These are phyloP conservation scores for Diaporthe caulivora DNA, from an alignment of 2,329 filamentous ascomycete species.

Conservation along the genomic window DNA sequence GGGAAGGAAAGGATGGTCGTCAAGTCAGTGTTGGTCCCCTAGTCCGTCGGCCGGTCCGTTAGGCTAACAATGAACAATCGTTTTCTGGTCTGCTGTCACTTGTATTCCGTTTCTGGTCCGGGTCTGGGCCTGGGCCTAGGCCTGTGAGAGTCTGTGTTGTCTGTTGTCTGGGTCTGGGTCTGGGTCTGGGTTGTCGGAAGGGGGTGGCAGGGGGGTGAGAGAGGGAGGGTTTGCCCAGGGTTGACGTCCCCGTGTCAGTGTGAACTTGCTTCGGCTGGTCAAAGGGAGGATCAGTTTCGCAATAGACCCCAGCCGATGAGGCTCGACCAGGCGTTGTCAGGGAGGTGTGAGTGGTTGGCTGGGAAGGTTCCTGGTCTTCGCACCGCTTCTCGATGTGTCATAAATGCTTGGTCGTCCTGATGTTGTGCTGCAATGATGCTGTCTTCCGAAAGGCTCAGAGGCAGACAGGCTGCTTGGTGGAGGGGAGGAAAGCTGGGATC, in stretches of 20 bases:
- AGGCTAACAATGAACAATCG: constrained; percentile 25
- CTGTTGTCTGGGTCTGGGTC: neutral
- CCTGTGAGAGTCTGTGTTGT: neutral
- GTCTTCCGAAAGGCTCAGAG: neutral
- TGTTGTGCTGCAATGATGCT: neutral
- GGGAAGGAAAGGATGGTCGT: constrained; percentile 7
- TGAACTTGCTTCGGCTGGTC: constrained; percentile 20
- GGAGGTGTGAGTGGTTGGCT: neutral
- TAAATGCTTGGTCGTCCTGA: neutral
- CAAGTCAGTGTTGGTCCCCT: constrained; percentile 3
- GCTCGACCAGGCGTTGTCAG: constrained; percentile 24
- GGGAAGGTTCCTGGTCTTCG: neutral
- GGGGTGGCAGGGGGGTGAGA: too few species aligned
- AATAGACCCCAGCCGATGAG: constrained; percentile 13
- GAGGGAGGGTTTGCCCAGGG: neutral
- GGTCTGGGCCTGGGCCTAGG: constrained; percentile 5
- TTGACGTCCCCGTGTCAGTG: neutral
- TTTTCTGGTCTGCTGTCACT: constrained; percentile 19
- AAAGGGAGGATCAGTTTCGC: constrained; percentile 27
- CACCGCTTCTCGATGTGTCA: neutral
- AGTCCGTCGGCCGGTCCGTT: constrained; percentile 13
- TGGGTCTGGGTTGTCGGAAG: too few species aligned
- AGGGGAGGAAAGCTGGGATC: neutral
- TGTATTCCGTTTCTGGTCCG: constrained; percentile 25
- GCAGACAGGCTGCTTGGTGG: neutral